phyloP scores from a whole-genome alignment of 495 filamentous ascomycete genomes.

The Hamigera avellanea region DNA sequence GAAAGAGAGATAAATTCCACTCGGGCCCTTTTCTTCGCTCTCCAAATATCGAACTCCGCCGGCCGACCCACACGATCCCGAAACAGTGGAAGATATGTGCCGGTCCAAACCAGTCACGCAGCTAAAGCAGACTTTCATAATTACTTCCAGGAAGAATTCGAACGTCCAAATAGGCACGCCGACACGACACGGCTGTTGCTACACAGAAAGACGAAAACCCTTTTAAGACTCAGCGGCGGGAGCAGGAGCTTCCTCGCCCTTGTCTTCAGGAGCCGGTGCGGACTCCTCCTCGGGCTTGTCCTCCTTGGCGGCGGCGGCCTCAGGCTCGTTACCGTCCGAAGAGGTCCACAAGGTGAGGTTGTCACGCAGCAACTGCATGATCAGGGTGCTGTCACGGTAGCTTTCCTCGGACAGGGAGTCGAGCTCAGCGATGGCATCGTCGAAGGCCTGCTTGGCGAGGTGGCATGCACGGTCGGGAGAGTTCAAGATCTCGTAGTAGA shows the following conservation, averaged over 20 bases:
- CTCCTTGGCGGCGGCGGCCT: conserved; percentile 51
- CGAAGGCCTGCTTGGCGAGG: conserved; percentile 97
- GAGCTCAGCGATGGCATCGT: conserved; percentile 98
- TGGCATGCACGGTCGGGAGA: conserved; percentile 98
- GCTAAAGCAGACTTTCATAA: conserved; percentile 26
- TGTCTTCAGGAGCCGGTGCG: conserved; percentile 30
- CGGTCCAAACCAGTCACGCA: conserved; percentile 32
- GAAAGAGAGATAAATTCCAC: conserved; percentile 41
- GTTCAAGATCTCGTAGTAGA: conserved; percentile 99
- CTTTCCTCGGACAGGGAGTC: conserved; percentile 98
- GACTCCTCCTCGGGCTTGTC: conserved; percentile 53
- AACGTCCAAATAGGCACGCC: conserved; percentile 22
- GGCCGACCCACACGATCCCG: conserved; percentile 31
- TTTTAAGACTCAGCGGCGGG: conserved; percentile 26
- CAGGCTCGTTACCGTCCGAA: conserved; percentile 78
- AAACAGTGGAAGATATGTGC: conserved; percentile 29
- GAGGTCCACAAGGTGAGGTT: conserved; percentile 99
- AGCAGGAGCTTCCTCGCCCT: conserved; percentile 30
- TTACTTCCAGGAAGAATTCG: conserved; percentile 30
- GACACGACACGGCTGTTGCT: conserved; percentile 18
- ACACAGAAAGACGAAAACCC: conserved; percentile 13
- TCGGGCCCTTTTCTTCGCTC: conserved; percentile 35
- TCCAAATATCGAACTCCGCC: conserved; percentile 43
- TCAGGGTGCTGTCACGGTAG: conserved; percentile 98
- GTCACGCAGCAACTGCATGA: conserved; percentile 99